Base-by-base conservation (phyloP, 352 stramenopile species). In the Phytophthora sp. region DNA sequence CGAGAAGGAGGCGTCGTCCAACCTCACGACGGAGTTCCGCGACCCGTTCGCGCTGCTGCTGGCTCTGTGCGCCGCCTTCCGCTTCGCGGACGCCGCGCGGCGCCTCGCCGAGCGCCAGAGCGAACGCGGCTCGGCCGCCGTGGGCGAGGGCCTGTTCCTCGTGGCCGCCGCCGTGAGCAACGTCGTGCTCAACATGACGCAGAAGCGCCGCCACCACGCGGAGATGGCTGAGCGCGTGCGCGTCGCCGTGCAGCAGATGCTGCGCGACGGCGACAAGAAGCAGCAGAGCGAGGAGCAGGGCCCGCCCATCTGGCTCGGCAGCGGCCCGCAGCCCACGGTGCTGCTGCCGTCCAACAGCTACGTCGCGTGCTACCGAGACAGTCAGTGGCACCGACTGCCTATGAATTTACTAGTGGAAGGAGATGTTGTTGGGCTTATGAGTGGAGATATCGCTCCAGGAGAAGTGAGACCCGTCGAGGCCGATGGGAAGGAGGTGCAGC, bases 361-460 rank as follows among this genome's bases (percentile, higher is more conserved):
- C 54, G 76, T 91, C 15, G 82, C 85, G 13, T 94, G 84, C 65
- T 95, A 93, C 39, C 70, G 87, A 23, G 85, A 95, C 63, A 79
- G 45, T 43, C 77, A 91, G 49, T 95, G 87, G 87, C 83, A 92
- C 51, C 82, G 85, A 15, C 44, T 94, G 44, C 84, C 87, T 3
- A 94, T 91, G 82, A 96, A 94, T 59, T 66, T 96, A 28, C 61
- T 96, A 2, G 87, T 94, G 1, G 69, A 94, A 32, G 82, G 84
- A 20, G 87, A 96, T 35, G 61, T 96, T 9, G 70, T 96, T 12
- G 85, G 80, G 4, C 69, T 96, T 43, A 96, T 92, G 81, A 94
- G 82, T 57, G 87, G 87, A 17, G 87, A 96, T 58, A 76, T 91
- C 28, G 85, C 82, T 15, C 87, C 87, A 0, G 87, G 87, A 0